A percentile compares a stretch with the other conserved stretches of the same genome.
Conservation (phyloP, 2,329 filamentous ascomycete genomes). For the Pseudogymnoascus pannorum region DNA sequence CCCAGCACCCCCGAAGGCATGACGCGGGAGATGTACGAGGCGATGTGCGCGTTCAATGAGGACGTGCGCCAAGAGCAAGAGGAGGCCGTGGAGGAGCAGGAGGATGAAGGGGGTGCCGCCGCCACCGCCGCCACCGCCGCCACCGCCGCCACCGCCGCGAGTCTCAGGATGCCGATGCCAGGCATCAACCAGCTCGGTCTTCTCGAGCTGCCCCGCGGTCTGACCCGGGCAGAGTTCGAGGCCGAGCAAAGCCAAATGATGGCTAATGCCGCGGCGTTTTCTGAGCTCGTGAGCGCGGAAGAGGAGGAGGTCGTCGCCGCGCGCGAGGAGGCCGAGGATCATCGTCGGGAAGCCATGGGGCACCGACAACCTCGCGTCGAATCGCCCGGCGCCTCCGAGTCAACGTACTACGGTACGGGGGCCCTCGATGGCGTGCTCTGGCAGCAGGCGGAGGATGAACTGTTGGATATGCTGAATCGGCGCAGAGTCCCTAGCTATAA, state of each 20-base stretch:
- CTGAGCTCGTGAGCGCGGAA: background rate
- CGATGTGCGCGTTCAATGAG: background rate
- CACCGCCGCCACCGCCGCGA: background rate
- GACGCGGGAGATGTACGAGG: conserved; percentile 7
- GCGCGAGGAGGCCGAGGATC: background rate
- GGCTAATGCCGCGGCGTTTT: background rate
- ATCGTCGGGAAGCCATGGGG: background rate
- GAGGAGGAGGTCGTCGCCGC: background rate
- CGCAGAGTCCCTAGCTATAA: background rate
- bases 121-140: no score
- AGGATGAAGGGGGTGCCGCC: background rate
- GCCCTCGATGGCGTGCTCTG: background rate
- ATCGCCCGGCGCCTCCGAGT: background rate
- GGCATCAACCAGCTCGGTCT: conserved; percentile 1
- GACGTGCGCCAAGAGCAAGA: conserved; percentile 5
- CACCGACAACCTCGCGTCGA: background rate
- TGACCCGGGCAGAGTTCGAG: background rate
- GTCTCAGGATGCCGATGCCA: background rate
- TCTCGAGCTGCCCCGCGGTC: background rate
- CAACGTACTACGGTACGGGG: background rate
- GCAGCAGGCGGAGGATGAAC: background rate
- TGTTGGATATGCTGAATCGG: background rate
- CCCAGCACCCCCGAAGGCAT: background rate
- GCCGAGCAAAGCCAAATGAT: background rate
- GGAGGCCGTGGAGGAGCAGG: background rate